Evolutionary conservation across 1,139 yeast genomes (phyloP).

Genomic region (Kodamaea sp.): DNA sequence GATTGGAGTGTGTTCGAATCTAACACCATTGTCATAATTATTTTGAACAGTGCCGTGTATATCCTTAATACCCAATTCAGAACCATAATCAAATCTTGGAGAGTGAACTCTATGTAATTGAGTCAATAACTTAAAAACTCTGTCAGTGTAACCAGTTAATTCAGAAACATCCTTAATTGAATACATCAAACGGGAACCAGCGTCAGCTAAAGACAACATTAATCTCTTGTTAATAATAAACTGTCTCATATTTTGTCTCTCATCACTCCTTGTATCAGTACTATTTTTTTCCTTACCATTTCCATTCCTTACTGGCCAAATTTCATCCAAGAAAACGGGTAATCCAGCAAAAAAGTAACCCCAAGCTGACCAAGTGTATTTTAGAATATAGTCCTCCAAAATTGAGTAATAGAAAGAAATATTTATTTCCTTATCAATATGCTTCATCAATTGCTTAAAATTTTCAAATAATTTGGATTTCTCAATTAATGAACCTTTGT

Average conservation of each 20-base stretch:
- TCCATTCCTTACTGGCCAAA: slow-evolving; percentile 29
- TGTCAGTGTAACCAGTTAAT: slow-evolving; percentile 84
- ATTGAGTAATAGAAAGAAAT: slow-evolving; percentile 58
- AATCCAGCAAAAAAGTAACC: slow-evolving; percentile 88
- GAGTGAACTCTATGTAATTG: slow-evolving; percentile 84
- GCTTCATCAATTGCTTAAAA: slow-evolving; percentile 50
- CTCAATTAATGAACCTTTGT: slow-evolving; percentile 86
- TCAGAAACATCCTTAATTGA: slow-evolving; percentile 91
- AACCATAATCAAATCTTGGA: slow-evolving; percentile 60
- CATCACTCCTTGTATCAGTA: slow-evolving; percentile 24
- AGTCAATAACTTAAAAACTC: slow-evolving; percentile 72
- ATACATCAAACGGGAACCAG: slow-evolving; percentile 94
- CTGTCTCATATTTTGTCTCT: slow-evolving; percentile 70
- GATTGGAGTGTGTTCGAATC: slow-evolving; percentile 80
- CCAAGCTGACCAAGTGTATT: slow-evolving; percentile 92
- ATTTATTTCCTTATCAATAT: slow-evolving; percentile 47
- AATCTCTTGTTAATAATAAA: slow-evolving; percentile 87
- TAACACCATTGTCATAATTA: slow-evolving; percentile 65
- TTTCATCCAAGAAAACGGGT: slow-evolving; percentile 61
- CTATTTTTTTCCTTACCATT: slow-evolving; percentile 7
- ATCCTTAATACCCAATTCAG: slow-evolving; percentile 47
- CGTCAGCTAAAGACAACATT: slow-evolving; percentile 89
- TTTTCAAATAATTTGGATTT: slow-evolving; percentile 60
- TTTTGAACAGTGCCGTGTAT: slow-evolving; percentile 80
- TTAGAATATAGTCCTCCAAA: slow-evolving; percentile 81